Percentiles rank a stretch among this genome's conserved stretches.
These are phyloP conservation scores for Calonectria hawksworthii DNA, from an alignment of 2,329 filamentous ascomycete species.

Conservation along the genomic window DNA sequence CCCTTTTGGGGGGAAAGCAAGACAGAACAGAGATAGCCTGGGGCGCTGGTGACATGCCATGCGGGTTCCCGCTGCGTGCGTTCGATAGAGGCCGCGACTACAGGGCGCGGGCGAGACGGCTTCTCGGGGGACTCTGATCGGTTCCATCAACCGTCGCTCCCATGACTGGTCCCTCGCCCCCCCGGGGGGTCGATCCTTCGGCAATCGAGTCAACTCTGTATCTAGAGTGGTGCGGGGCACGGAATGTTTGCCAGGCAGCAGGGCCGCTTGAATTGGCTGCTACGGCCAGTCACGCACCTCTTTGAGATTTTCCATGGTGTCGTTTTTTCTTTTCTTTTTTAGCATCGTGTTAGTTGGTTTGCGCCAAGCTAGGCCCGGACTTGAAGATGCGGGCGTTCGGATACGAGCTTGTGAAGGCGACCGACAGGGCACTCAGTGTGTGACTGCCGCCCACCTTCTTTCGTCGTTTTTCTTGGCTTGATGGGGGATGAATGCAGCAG, in stretches of 20 bases:
- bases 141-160: neutral
- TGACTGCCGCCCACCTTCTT: neutral
- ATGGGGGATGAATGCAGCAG: neutral
- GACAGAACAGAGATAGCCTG: neutral
- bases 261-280: slow-evolving; percentile 19
- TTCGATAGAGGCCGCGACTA: slow-evolving; percentile 3
- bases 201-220: slow-evolving; percentile 4
- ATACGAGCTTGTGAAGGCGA: neutral
- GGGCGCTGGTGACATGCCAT: slow-evolving; percentile 1
- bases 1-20: neutral
- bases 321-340: neutral
- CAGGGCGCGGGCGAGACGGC: neutral
- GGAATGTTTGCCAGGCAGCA: slow-evolving; percentile 19
- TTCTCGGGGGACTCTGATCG: neutral
- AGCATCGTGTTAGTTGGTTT: neutral
- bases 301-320: neutral
- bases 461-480: neutral
- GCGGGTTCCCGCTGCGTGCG: slow-evolving; percentile 9
- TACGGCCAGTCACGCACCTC: neutral
- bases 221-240: neutral
- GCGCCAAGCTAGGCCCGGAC: neutral
- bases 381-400: neutral
- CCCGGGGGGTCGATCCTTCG: slow-evolving; percentile 3
- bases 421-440: neutral
- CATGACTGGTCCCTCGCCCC: neutral